These are phyloP conservation scores for Ceratorhiza oryzae-sativae DNA, from an alignment of 1,284 basidiomycete genomes.

Conservation along the genomic window DNA sequence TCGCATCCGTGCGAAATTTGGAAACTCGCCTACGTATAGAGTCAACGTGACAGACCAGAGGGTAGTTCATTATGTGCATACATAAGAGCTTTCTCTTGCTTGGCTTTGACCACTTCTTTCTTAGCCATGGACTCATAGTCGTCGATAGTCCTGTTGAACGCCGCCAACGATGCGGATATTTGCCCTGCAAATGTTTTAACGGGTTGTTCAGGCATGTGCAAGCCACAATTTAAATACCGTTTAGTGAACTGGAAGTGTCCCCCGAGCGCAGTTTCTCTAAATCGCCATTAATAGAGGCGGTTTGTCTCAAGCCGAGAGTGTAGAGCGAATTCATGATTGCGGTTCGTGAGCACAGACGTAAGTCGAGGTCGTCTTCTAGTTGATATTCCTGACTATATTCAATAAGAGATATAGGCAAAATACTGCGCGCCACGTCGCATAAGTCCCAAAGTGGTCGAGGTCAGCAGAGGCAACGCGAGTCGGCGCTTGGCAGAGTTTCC, in stretches of 20 bases:
- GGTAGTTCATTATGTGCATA: conserved; percentile 53
- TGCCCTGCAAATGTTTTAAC: conserved; percentile 68
- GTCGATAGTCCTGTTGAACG: conserved; percentile 89
- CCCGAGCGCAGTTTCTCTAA: conserved; percentile 80
- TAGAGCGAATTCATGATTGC: conserved; percentile 88
- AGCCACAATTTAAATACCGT: conserved; percentile 70
- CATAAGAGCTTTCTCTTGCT: conserved; percentile 94
- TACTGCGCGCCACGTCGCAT: conserved; percentile 19
- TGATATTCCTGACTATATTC: background rate
- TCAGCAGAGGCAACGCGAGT: background rate
- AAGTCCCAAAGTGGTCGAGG: conserved; percentile 16
- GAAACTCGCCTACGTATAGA: conserved; percentile 69
- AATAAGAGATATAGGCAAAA: too few relatives aligned
- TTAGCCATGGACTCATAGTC: conserved; percentile 96
- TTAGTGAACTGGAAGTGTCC: conserved; percentile 77
- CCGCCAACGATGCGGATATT: conserved; percentile 92
- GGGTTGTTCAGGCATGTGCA: background rate
- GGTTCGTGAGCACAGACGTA: background rate
- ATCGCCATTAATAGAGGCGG: conserved; percentile 86
- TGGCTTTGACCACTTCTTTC: conserved; percentile 91
- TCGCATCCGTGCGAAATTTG: conserved; percentile 79
- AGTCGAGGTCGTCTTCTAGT: background rate
- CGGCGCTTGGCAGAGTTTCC: background rate
- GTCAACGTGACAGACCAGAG: conserved; percentile 1
- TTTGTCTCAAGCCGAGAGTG: conserved; percentile 90